Conservation (phyloP, 2,329 filamentous ascomycete species). For the Metarhizium humberi region DNA sequence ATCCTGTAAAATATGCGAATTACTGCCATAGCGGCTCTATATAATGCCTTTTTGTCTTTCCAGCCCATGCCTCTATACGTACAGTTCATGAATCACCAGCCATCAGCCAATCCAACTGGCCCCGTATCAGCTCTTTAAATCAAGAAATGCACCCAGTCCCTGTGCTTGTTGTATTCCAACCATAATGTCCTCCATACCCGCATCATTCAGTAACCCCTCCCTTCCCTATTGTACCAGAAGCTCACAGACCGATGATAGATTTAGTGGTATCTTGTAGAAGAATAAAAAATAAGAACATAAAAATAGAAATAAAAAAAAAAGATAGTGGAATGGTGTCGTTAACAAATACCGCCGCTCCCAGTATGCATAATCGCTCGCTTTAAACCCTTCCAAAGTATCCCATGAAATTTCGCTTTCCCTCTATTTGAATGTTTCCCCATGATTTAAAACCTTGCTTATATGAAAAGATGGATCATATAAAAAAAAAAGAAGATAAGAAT, state of each 20-base stretch:
- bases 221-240: background rate
- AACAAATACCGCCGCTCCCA: constrained; percentile 1
- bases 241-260: background rate
- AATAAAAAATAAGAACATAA: constrained; percentile 1
- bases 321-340: background rate
- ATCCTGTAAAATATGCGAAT: background rate
- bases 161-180: background rate
- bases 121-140: background rate
- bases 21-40: constrained; percentile 1
- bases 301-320: constrained; percentile 4
- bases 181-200: background rate
- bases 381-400: constrained; percentile 1
- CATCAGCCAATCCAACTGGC: background rate
- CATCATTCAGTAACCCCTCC: background rate
- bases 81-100: background rate
- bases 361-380: constrained; percentile 7
- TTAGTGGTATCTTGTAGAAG: background rate
- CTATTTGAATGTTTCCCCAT: background rate
- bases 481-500: background rate
- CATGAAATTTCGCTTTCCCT: background rate
- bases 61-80: background rate
- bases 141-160: background rate
- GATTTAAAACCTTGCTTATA: background rate
- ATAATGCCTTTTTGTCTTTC: constrained; percentile 1
- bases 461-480: background rate